Evolutionary conservation across 208 protist genomes (phyloP).

Genomic region (Acanthamoeba lenticulata): DNA sequence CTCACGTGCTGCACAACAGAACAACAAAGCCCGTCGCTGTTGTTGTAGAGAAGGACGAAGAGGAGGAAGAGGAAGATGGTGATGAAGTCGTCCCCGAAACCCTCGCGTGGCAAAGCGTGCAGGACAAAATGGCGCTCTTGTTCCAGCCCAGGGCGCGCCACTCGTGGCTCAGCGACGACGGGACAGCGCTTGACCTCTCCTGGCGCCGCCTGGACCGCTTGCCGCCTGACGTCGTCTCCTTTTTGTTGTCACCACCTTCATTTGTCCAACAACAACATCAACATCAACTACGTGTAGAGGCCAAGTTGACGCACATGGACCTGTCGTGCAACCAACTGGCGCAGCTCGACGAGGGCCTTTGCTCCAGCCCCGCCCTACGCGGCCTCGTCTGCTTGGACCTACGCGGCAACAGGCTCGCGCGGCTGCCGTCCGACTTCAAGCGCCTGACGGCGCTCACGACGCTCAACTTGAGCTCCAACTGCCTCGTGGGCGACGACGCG

Average conservation of each 20-base stretch:
- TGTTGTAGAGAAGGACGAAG: neutral
- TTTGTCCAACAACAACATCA: neutral
- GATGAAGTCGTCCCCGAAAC: neutral
- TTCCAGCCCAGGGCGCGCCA: neutral
- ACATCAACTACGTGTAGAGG: neutral
- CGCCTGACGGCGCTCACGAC: neutral
- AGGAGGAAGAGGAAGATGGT: neutral
- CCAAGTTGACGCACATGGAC: neutral
- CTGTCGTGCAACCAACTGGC: conserved; percentile 12
- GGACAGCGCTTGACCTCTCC: neutral
- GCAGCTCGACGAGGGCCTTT: neutral
- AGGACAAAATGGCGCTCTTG: neutral
- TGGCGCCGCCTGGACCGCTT: neutral
- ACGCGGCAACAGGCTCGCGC: neutral
- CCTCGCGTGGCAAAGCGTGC: neutral
- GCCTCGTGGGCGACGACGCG: neutral
- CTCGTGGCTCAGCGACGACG: neutral
- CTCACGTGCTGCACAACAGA: neutral
- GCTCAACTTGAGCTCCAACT: neutral
- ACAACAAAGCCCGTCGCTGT: too few relatives aligned
- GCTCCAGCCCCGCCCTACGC: neutral
- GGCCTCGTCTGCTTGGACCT: neutral
- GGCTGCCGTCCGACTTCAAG: neutral
- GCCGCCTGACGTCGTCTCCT: neutral
- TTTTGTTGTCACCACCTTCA: neutral